Evolutionary conservation across 495 filamentous ascomycete genomes (phyloP).

Genomic region (Lepidopterella palustris): DNA sequence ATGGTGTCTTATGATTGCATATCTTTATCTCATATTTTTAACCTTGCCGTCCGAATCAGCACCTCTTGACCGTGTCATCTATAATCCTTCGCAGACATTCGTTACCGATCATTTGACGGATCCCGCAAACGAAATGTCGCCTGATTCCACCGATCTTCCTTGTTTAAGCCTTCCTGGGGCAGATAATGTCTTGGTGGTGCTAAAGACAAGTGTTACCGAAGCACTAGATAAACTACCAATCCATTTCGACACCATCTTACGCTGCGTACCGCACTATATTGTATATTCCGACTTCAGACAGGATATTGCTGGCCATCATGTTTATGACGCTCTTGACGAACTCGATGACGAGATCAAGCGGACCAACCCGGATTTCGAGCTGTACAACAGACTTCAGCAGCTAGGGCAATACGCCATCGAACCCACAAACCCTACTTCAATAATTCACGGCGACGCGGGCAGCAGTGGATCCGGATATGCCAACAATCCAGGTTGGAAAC

Average conservation of each 20-base stretch:
- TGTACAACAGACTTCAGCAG: slow-evolving; percentile 27
- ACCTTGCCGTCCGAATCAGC: too few relatives aligned
- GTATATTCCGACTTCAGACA: slow-evolving; percentile 29
- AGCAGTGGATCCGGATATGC: neutral
- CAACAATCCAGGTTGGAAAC: slow-evolving; percentile 38
- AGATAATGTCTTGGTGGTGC: slow-evolving; percentile 25
- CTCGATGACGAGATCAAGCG: neutral
- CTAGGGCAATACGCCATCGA: slow-evolving; percentile 6
- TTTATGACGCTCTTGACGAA: slow-evolving; percentile 19
- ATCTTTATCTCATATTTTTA: too few relatives aligned
- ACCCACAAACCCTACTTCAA: neutral
- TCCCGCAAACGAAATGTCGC: too few relatives aligned
- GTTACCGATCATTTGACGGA: too few relatives aligned
- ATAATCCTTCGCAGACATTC: too few relatives aligned
- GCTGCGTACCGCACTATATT: slow-evolving; percentile 16
- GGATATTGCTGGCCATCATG: slow-evolving; percentile 6
- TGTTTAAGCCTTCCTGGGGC: neutral
- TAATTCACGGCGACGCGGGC: neutral
- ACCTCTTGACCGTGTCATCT: too few relatives aligned
- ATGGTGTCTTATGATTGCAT: too few relatives aligned
- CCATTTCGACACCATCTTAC: slow-evolving; percentile 23
- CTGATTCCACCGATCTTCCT: neutral
- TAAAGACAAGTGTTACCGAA: slow-evolving; percentile 26
- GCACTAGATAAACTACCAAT: slow-evolving; percentile 23
- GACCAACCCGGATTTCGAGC: slow-evolving; percentile 32